Percentiles rank a stretch among this genome's conserved stretches.
Conservation (phyloP, 2,329 filamentous ascomycete genomes). For the Keithomyces neogunnii region DNA sequence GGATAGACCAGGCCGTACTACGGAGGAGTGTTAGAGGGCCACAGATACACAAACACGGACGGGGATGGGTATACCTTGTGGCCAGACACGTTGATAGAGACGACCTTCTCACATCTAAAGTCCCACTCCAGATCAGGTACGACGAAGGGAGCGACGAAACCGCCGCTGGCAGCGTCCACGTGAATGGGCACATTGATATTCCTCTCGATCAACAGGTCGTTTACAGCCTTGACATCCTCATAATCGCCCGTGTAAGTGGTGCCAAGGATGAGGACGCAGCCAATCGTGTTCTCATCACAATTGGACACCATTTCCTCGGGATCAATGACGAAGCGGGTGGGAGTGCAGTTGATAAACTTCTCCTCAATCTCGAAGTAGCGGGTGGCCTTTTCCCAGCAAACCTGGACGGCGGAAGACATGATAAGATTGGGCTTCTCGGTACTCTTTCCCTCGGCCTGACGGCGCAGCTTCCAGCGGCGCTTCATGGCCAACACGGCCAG, state of each 20-base stretch:
- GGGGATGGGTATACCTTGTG: slow-evolving; percentile 54
- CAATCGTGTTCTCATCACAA: slow-evolving; percentile 56
- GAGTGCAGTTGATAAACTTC: slow-evolving; percentile 61
- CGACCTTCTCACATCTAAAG: slow-evolving; percentile 79
- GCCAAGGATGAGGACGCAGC: slow-evolving; percentile 84
- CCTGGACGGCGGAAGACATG: slow-evolving; percentile 94
- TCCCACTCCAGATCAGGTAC: slow-evolving; percentile 82
- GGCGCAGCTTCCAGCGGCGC: slow-evolving; percentile 77
- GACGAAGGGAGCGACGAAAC: slow-evolving; percentile 89
- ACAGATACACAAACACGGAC: background rate
- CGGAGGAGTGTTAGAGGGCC: slow-evolving; percentile 1
- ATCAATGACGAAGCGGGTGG: slow-evolving; percentile 55
- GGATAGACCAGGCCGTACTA: slow-evolving; percentile 66
- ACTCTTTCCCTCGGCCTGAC: slow-evolving; percentile 74
- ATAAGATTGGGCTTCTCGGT: slow-evolving; percentile 78
- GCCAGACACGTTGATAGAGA: slow-evolving; percentile 89
- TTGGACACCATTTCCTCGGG: slow-evolving; percentile 47
- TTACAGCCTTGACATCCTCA: slow-evolving; percentile 86
- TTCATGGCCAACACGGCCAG: slow-evolving; percentile 10
- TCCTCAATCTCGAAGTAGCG: slow-evolving; percentile 92
- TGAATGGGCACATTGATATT: slow-evolving; percentile 79
- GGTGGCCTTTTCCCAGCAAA: slow-evolving; percentile 92
- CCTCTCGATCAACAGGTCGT: slow-evolving; percentile 71
- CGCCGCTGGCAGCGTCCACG: slow-evolving; percentile 85
- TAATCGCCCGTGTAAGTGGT: slow-evolving; percentile 96